A percentile compares a stretch with the other conserved stretches of the same genome.
Evolutionary conservation across 2,329 filamentous ascomycete genomes (phyloP).

Genomic region (Trichoderma pleuroti): DNA sequence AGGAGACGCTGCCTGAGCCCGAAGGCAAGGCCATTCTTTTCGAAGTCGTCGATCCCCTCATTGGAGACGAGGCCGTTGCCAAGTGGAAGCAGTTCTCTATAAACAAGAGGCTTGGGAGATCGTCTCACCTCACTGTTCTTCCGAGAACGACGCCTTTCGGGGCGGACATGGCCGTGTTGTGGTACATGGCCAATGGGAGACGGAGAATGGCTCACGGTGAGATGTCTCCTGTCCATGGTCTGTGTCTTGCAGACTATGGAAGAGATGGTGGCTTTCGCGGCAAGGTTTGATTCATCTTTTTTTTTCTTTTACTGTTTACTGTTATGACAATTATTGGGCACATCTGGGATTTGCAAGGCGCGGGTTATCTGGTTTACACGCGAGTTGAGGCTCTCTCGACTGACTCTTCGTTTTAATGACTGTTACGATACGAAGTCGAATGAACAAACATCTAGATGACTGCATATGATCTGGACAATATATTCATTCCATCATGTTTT

Average conservation of each 20-base stretch:
- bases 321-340: neutral
- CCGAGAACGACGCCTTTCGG: neutral
- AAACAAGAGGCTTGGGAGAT: neutral
- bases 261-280: constrained; percentile 10
- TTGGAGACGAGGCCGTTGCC: neutral
- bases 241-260: constrained; percentile 11
- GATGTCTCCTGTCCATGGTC: constrained; percentile 8
- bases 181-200: neutral
- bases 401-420: neutral
- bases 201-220: neutral
- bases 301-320: neutral
- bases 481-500: neutral
- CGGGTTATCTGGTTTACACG: neutral
- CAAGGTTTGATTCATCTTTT: neutral
- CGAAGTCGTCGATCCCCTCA: constrained; percentile 9
- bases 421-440: neutral
- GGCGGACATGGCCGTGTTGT: neutral
- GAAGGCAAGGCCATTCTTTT: constrained; percentile 6
- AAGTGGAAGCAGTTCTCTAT: constrained; percentile 9
- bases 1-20: neutral
- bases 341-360: neutral
- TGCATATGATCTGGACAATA: neutral
- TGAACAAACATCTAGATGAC: neutral
- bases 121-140: neutral
- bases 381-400: neutral